Evolutionary conservation across 495 filamentous ascomycete species (phyloP).

Genomic region (Corynascus novoguineensis): DNA sequence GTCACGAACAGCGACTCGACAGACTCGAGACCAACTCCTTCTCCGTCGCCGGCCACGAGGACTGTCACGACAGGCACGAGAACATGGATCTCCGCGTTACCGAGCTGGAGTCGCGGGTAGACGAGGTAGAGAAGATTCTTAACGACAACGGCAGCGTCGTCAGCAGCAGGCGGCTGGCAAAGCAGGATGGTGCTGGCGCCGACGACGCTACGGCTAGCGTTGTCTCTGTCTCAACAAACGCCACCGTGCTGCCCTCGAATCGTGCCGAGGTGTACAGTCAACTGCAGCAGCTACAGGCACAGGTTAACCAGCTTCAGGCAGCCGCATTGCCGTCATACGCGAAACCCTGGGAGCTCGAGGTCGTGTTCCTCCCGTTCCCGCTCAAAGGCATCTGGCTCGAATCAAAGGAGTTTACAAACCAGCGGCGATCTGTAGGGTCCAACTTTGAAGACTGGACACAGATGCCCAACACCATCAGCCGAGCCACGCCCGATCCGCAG

Average conservation of each 20-base stretch:
- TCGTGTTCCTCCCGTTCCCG: slow-evolving; percentile 63
- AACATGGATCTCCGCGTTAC: slow-evolving; percentile 51
- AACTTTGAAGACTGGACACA: slow-evolving; percentile 56
- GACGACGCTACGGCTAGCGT: slow-evolving; percentile 40
- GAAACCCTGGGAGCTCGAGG: slow-evolving; percentile 63
- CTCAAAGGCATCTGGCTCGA: slow-evolving; percentile 58
- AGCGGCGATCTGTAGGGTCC: slow-evolving; percentile 36
- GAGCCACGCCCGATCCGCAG: slow-evolving; percentile 37
- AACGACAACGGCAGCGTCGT: slow-evolving; percentile 42
- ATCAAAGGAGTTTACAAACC: slow-evolving; percentile 42
- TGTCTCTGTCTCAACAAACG: slow-evolving; percentile 42
- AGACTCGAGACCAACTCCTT: slow-evolving; percentile 57
- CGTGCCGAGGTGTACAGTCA: slow-evolving; percentile 44
- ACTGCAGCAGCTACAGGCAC: slow-evolving; percentile 51
- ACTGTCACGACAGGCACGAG: slow-evolving; percentile 54
- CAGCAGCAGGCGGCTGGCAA: slow-evolving; percentile 28
- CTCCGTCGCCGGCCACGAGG: slow-evolving; percentile 51
- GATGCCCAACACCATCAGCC: slow-evolving; percentile 42
- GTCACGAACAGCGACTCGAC: slow-evolving; percentile 53
- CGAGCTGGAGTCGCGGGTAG: slow-evolving; percentile 57
- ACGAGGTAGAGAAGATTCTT: slow-evolving; percentile 54
- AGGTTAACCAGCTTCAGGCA: slow-evolving; percentile 52
- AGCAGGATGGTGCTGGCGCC: slow-evolving; percentile 21
- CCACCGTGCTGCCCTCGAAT: slow-evolving; percentile 27
- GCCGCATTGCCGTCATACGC: slow-evolving; percentile 48